These are phyloP conservation scores for Triticum monococcum DNA, from an alignment of 176 grass and related monocot species.

Conservation along the genomic window DNA sequence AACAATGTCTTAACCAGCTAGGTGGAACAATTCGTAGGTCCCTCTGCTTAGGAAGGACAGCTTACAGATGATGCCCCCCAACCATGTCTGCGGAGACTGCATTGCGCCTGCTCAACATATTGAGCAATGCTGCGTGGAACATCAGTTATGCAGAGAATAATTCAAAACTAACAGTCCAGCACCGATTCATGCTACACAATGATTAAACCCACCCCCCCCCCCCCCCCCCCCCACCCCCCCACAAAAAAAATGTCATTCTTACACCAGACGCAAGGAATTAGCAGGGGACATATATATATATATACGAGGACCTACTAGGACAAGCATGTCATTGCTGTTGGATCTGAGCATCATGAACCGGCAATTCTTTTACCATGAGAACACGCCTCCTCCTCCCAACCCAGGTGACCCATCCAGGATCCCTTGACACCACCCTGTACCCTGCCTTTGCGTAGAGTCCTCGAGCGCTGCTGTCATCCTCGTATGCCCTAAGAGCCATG, in stretches of 20 bases:
- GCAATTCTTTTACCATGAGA: conserved; percentile 71
- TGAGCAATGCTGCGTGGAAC: background rate
- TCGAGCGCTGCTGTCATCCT: conserved; percentile 61
- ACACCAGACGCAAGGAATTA: background rate
- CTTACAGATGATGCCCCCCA: too few species aligned
- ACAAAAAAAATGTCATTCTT: background rate
- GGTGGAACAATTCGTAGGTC: too few species aligned
- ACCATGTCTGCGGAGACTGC: too few species aligned
- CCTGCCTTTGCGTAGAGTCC: conserved; percentile 74
- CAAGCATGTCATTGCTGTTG: conserved; percentile 20
- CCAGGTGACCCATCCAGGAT: conserved; percentile 72
- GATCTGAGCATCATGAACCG: conserved; percentile 16
- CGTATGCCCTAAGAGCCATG: conserved; percentile 71
- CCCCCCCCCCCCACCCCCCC: too few species aligned
- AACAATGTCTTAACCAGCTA: too few species aligned
- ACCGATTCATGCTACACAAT: background rate
- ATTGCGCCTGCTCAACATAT: background rate
- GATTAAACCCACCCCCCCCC: too few species aligned
- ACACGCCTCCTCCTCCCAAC: conserved; percentile 65
- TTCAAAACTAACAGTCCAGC: background rate
- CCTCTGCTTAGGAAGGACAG: too few species aligned
- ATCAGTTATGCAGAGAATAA: background rate
- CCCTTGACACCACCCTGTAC: conserved; percentile 53
- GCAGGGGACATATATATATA: too few species aligned
- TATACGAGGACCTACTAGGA: background rate